Evolutionary conservation across 1,139 yeast species (phyloP).

Genomic region (Magnusiomyces paraingens): DNA sequence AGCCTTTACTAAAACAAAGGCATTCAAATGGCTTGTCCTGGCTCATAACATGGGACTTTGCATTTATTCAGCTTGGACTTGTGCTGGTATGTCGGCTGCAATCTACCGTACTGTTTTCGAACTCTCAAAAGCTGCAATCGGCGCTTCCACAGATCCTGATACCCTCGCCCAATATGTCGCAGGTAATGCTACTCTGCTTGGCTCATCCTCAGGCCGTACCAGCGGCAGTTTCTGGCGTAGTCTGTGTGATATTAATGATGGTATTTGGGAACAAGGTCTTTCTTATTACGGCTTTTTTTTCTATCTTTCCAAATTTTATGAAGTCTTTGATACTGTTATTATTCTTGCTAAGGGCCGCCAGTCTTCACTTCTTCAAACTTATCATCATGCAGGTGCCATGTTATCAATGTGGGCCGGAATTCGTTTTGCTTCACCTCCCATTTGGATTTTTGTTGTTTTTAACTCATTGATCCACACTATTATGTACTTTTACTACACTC

Average conservation of each 20-base stretch:
- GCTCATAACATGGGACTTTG: conserved; percentile 60
- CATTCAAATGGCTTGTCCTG: conserved; percentile 52
- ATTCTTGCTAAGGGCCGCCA: conserved; percentile 66
- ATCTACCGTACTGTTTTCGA: conserved; percentile 35
- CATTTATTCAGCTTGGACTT: conserved; percentile 65
- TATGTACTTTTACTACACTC: conserved; percentile 68
- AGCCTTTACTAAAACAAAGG: conserved; percentile 40
- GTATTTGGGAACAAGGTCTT: conserved; percentile 54
- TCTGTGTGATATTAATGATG: conserved; percentile 55
- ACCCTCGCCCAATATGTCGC: conserved; percentile 30
- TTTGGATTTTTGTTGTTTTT: conserved; percentile 77
- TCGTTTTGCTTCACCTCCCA: conserved; percentile 65
- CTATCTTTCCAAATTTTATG: conserved; percentile 66
- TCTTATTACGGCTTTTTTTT: conserved; percentile 60
- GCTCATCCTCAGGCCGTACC: conserved; percentile 7
- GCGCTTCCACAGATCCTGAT: conserved; percentile 12
- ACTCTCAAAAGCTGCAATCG: conserved; percentile 16
- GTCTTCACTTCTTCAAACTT: conserved; percentile 62
- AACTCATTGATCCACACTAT: conserved; percentile 70
- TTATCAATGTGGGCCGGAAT: conserved; percentile 80
- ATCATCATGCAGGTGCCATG: conserved; percentile 81
- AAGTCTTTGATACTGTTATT: conserved; percentile 62
- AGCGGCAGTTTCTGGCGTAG: conserved; percentile 46
- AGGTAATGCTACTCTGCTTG: conserved; percentile 21
- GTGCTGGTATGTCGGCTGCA: conserved; percentile 55